Conservation (phyloP, 2,329 filamentous ascomycete genomes). For the Scolecobasidium constrictum region DNA sequence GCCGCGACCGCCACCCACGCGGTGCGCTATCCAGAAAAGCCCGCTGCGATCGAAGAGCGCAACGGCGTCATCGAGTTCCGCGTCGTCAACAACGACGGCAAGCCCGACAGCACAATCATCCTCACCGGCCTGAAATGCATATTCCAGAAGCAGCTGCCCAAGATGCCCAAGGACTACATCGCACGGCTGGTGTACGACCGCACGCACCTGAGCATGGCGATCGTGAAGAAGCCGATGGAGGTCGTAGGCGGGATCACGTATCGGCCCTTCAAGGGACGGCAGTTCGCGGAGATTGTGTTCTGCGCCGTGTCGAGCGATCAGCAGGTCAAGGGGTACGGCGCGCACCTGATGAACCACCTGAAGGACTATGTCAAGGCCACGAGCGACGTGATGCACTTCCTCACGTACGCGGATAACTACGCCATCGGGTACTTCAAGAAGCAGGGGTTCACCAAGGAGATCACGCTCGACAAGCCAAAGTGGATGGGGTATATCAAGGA, state of each 20-base stretch:
- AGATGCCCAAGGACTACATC: conserved; percentile 99
- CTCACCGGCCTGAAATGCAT: conserved; percentile 94
- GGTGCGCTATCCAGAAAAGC: conserved; percentile 85
- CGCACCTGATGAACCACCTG: conserved; percentile 93
- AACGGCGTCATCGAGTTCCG: conserved; percentile 93
- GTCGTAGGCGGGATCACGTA: conserved; percentile 94
- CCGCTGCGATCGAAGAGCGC: conserved; percentile 86
- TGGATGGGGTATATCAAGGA: conserved; percentile 99
- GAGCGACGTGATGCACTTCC: conserved; percentile 93
- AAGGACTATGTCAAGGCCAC: conserved; percentile 98
- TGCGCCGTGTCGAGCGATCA: conserved; percentile 96
- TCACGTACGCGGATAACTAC: conserved; percentile 98
- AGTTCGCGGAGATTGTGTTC: conserved; percentile 97
- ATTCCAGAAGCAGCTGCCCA: conserved; percentile 95
- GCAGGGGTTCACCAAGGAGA: conserved; percentile 97
- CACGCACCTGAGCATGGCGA: conserved; percentile 90
- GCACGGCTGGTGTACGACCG: conserved; percentile 94
- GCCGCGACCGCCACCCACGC: conserved; percentile 39
- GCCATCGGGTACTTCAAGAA: conserved; percentile 99
- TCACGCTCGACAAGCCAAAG: conserved; percentile 75
- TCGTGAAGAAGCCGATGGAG: conserved; percentile 91
- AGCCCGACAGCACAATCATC: conserved; percentile 81
- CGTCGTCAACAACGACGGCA: conserved; percentile 93
- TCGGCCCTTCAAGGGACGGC: conserved; percentile 79
- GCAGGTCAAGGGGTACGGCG: conserved; percentile 96